These are phyloP conservation scores for Thielaviopsis populi DNA, from an alignment of 2,329 filamentous ascomycete genomes.

Conservation along the genomic window DNA sequence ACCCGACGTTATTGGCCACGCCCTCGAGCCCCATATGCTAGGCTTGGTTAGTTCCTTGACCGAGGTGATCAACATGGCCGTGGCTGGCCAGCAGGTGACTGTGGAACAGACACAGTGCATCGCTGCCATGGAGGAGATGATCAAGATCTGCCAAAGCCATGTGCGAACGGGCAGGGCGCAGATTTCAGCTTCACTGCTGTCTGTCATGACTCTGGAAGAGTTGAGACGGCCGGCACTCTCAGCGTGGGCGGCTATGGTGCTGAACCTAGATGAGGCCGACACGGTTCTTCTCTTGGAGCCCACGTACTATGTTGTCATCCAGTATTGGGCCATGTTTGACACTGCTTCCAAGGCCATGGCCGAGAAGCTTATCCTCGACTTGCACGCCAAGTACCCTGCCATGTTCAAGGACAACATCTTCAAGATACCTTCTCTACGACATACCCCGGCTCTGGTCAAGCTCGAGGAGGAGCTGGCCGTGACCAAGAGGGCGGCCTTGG, in stretches of 20 bases:
- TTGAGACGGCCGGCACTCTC: slow-evolving; percentile 67
- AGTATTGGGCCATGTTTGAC: slow-evolving; percentile 60
- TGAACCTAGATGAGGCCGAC: slow-evolving; percentile 60
- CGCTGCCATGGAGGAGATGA: slow-evolving; percentile 75
- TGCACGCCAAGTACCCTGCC: slow-evolving; percentile 47
- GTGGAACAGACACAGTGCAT: slow-evolving; percentile 64
- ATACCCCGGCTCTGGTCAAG: slow-evolving; percentile 53
- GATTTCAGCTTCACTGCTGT: slow-evolving; percentile 85
- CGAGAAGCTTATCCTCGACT: slow-evolving; percentile 44
- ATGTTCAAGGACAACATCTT: slow-evolving; percentile 52
- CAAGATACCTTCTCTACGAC: slow-evolving; percentile 62
- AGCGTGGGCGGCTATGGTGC: slow-evolving; percentile 71
- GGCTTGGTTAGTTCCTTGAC: slow-evolving; percentile 76
- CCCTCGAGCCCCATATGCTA: slow-evolving; percentile 70
- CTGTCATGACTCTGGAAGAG: slow-evolving; percentile 58
- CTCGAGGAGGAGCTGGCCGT: slow-evolving; percentile 46
- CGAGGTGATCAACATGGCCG: slow-evolving; percentile 57
- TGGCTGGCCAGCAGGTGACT: slow-evolving; percentile 36
- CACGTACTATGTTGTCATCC: slow-evolving; percentile 73
- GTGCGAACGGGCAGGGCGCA: slow-evolving; percentile 73
- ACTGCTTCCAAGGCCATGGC: slow-evolving; percentile 43
- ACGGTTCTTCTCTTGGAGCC: slow-evolving; percentile 69
- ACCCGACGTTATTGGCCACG: slow-evolving; percentile 48
- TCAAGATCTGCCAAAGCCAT: slow-evolving; percentile 56
- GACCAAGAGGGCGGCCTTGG: slow-evolving; percentile 36